These are phyloP conservation scores for Apiospora rasikravindrae DNA, from an alignment of 2,329 filamentous ascomycete species.

Conservation along the genomic window DNA sequence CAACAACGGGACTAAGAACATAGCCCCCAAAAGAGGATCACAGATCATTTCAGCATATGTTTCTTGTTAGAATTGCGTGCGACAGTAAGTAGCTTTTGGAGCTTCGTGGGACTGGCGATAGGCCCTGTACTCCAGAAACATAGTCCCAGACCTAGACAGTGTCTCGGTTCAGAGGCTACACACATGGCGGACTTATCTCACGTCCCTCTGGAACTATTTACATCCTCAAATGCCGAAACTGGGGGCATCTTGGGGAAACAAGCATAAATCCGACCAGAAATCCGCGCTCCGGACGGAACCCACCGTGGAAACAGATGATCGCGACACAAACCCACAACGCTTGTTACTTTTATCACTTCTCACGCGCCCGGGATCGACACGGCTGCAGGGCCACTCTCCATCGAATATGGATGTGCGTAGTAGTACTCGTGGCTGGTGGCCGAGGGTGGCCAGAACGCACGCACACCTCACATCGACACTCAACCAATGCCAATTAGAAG, in stretches of 20 bases:
- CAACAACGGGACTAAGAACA: background rate
- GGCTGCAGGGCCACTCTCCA: background rate
- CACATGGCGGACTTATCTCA: background rate
- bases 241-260: background rate
- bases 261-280: constrained; percentile 12
- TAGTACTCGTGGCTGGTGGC: background rate
- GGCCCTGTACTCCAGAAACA: too few relatives aligned
- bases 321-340: background rate
- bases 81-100: too few relatives aligned
- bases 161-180: background rate
- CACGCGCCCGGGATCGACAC: background rate
- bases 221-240: background rate
- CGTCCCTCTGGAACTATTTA: background rate
- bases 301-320: background rate
- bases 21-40: background rate
- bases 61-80: background rate
- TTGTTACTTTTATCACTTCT: background rate
- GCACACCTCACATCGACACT: background rate
- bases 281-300: background rate
- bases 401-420: background rate
- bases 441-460: too few relatives aligned
- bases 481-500: background rate
- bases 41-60: background rate
- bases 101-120: too few relatives aligned
- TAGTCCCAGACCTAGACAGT: too few relatives aligned